Evolutionary conservation across 2,329 filamentous ascomycete species (phyloP), one percentile per base, ranked within the genome.

Genomic region (Rhinocladiella mackenziei): DNA sequence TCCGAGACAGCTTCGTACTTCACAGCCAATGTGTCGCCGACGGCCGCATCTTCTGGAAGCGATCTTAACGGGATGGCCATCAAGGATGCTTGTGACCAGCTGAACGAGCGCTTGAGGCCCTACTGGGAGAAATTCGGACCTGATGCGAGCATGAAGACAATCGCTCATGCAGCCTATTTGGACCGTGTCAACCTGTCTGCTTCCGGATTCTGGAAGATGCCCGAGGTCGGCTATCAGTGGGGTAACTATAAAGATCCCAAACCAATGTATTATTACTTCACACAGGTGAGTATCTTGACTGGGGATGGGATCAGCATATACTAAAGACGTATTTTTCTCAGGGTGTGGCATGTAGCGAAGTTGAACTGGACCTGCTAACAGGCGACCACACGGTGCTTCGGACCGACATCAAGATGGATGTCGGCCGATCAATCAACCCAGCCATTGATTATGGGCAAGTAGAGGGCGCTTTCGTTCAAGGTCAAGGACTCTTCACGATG

Each of bases 191-290:
- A 97, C 60, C 80, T 98, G n/a, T 92, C 86, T 11, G 91, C 92
- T 1, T 89, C 97, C 58, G 92, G 92, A 1, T 96, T 94, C 71
- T 98, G 97, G 76, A 91, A 89, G 62, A 98, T 92, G 0, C 92
- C 92, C 0, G 89, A 97, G 53, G 97, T 98, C 56, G 92, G 92
- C 2, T 98, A 96, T 61, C 80, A 81, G 1, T 98, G 92, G 92
- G 87, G 82, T 17, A 43, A 34, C 22, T n/a, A 37, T 4, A 81
- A 84, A 48, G 96, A 96, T 67, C 83, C 75, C 8, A 92, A 92
- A 22, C 86, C 92, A 65, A 94, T 97, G 89, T 98, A 89, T 75
- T 98, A 91, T 72, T 98, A 98, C 74, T 98, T 97, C 69, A 97
- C 92, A 0, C 91, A 97, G n/a, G n/a, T n/a, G n/a, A n/a, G n/a